phyloP scores from a whole-genome alignment of 176 grass and related monocot species.

The Leersia perrieri region DNA sequence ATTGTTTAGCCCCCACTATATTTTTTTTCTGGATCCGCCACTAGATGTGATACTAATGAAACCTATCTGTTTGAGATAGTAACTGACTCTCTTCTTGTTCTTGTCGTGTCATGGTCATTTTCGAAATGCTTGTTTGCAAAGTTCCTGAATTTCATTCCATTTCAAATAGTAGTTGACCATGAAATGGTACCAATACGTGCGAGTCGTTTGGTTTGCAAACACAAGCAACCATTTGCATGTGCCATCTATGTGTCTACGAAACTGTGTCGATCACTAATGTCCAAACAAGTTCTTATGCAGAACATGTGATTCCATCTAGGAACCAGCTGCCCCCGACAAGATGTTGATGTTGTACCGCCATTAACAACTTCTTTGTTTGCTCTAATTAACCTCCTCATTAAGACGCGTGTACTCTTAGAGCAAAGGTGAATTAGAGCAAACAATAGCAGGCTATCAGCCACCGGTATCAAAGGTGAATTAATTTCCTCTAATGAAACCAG shows the following conservation, averaged over 20 bases:
- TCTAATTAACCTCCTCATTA: background rate
- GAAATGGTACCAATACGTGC: background rate
- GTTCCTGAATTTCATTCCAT: background rate
- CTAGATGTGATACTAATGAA: no score
- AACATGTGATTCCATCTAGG: background rate
- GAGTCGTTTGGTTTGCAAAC: background rate
- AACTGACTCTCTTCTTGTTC: no score
- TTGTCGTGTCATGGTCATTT: no score
- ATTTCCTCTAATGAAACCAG: background rate
- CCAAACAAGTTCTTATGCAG: background rate
- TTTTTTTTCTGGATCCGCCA: no score
- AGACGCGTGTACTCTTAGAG: background rate
- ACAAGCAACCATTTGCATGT: background rate
- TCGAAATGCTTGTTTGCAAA: background rate
- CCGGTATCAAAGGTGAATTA: background rate
- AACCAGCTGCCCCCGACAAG: background rate
- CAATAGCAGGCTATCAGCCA: background rate
- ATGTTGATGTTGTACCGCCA: background rate
- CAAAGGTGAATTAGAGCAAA: no score
- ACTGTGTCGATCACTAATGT: background rate
- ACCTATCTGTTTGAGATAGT: no score
- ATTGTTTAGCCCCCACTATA: no score
- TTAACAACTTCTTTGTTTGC: background rate
- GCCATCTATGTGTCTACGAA: background rate
- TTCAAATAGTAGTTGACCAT: background rate